A percentile compares a stretch with the other conserved stretches of the same genome.
Evolutionary conservation across 495 filamentous ascomycete species (phyloP).

Genomic region (Xylaria castorea): DNA sequence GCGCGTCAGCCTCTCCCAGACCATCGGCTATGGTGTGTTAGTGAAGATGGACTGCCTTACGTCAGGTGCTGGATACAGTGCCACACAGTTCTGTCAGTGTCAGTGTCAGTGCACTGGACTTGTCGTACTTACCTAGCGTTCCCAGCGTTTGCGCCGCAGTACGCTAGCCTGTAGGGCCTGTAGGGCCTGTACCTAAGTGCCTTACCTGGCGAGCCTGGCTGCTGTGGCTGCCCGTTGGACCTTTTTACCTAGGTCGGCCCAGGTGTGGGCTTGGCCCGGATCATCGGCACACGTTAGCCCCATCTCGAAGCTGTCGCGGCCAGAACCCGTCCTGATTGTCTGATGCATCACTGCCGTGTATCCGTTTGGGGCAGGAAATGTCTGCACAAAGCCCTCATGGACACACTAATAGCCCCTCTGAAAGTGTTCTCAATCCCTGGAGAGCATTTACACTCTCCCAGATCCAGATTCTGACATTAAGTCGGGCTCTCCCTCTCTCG

Average conservation of each 20-base stretch:
- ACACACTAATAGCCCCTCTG: conserved; percentile 25
- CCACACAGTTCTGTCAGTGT: neutral
- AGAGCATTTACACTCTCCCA: conserved; percentile 20
- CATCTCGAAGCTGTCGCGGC: conserved; percentile 29
- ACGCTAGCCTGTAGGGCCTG: neutral
- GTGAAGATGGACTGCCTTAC: neutral
- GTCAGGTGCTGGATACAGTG: conserved; percentile 1
- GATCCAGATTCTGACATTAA: neutral
- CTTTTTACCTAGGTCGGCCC: neutral
- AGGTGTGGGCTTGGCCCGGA: conserved; percentile 27
- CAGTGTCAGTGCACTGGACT: no score
- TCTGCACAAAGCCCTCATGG: conserved; percentile 33
- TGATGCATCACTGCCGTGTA: conserved; percentile 30
- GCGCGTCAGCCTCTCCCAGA: neutral
- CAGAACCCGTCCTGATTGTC: conserved; percentile 28
- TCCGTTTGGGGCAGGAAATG: conserved; percentile 29
- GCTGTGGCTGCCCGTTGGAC: neutral
- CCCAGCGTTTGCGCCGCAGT: neutral
- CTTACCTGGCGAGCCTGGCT: no score
- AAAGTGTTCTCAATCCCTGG: conserved; percentile 18
- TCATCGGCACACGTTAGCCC: conserved; percentile 28
- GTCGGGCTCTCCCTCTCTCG: conserved; percentile 20
- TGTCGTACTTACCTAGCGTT: no score
- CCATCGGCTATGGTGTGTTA: neutral
- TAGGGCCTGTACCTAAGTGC: neutral